phyloP scores from a whole-genome alignment of 768 basidiomycete genomes.

The Cystofilobasidium macerans region DNA sequence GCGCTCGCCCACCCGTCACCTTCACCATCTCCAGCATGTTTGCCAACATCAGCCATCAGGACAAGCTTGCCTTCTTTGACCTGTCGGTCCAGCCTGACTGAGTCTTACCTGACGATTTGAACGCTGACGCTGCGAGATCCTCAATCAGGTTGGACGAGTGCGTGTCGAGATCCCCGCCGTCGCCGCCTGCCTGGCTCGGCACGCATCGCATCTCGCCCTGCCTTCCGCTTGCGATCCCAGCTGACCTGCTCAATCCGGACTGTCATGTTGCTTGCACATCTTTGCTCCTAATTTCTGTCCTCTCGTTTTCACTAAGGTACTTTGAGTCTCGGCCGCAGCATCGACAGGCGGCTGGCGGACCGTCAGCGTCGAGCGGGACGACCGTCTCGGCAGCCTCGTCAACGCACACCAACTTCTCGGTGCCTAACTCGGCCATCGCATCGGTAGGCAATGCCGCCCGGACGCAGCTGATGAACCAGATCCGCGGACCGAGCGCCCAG shows the following conservation, averaged over 20 bases:
- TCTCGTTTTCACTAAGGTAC: slow-evolving; percentile 1
- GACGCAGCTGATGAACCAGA: not conserved
- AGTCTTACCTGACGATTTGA: not conserved
- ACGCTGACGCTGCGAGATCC: not conserved
- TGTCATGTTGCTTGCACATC: too few relatives aligned
- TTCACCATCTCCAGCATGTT: slow-evolving; percentile 1
- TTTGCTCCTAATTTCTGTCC: not conserved
- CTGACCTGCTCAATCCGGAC: too few relatives aligned
- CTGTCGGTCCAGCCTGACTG: not conserved
- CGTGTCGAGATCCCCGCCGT: not conserved
- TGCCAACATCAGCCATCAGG: slow-evolving; percentile 12
- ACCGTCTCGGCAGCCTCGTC: not conserved
- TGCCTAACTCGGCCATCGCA: not conserved
- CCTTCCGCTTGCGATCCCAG: too few relatives aligned
- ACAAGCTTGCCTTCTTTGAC: slow-evolving; percentile 18
- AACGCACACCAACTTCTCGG: not conserved
- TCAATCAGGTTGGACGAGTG: slow-evolving; percentile 9
- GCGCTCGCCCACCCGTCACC: not conserved
- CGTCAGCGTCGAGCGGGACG: not conserved
- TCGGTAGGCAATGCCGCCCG: slow-evolving; percentile 12
- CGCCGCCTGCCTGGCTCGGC: not conserved
- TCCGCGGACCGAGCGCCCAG: not conserved
- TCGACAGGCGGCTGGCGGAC: not conserved
- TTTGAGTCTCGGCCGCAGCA: slow-evolving; percentile 17
- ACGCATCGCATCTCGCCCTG: not conserved